phyloP scores from a whole-genome alignment of 225 moss, liverwort and hornwort species.

The Marchantia paleacea region DNA sequence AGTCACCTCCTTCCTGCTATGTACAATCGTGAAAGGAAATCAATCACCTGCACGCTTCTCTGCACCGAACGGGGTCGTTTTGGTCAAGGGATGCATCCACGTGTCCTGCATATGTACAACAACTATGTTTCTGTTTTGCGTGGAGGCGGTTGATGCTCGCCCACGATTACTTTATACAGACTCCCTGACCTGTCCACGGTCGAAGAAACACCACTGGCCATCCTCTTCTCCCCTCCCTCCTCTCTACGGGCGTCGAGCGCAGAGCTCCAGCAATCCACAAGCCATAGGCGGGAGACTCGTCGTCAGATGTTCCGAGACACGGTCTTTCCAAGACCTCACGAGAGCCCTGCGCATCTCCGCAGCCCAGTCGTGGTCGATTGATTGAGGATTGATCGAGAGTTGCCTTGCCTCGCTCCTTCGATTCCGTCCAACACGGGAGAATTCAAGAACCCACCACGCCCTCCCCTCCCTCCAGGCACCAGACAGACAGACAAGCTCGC shows the following conservation, averaged over 20 bases:
- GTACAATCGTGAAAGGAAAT: neutral
- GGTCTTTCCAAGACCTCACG: no score
- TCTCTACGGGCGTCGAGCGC: neutral
- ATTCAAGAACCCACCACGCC: no score
- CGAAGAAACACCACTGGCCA: neutral
- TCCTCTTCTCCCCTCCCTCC: neutral
- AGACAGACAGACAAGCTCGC: no score
- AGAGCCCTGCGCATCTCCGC: no score
- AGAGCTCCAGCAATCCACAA: neutral
- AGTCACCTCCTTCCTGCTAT: neutral
- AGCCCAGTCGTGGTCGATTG: no score
- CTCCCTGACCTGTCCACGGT: neutral
- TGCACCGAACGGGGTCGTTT: neutral
- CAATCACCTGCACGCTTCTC: neutral
- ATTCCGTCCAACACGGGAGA: no score
- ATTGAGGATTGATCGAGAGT: no score
- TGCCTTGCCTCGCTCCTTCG: no score
- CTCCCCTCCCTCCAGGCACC: no score
- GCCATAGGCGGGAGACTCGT: no score
- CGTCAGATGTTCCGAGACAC: no score
- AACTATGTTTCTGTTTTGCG: neutral
- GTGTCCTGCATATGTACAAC: slow-evolving; percentile 5
- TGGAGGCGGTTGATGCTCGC: neutral
- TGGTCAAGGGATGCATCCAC: slow-evolving; percentile 8
- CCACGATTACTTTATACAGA: neutral